Base-by-base conservation (phyloP, 78 protist species). In the Guillardia theta region DNA sequence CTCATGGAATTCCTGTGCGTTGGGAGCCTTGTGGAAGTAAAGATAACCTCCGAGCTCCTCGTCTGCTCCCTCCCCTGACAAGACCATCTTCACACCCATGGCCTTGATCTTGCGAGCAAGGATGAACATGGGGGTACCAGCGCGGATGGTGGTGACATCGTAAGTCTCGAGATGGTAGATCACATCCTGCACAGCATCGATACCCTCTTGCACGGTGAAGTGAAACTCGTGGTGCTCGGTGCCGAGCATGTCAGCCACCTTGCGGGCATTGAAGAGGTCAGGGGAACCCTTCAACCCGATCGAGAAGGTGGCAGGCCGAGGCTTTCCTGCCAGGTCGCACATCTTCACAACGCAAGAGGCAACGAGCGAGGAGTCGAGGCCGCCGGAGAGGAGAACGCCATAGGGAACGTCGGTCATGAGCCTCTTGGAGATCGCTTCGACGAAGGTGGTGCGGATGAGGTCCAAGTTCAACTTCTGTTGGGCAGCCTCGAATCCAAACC, bases 31-130 rank as follows among this genome's bases (percentile, higher is more conserved):
- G 77, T 88, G 93, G 93, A 88, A 88, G 77, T 88, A 88, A 36
- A 88, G 93, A 15, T 92, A 95, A 30, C 96, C 96, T 9, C 87
- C 95, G 41, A 90, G 30, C 46, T 39, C 37, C 94, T 94, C 95
- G 83, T 94, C 95, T 36, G 95, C 92, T 50, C 95, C 95, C 94
- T 94, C 95, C 12, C 95, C 95, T 1, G 93, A 77, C 33, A 78
- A 50, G 27, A 93, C 95, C 70, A 95, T 93, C 94, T 95, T 95
- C 92, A 95, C 90, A 48, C 96, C 96, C 92, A 95, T 78, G n/a
- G 93, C 78, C 93, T 88, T 88, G 93, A 88, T 88, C 46, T 53
- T 48, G 10, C 93, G 93, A 47, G 94, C 50, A 54, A 95, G 88
- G 80, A 94, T 8, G 93, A 64, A 87, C 94, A 94, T 44, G 27